Conservation (phyloP, 2,329 filamentous ascomycete genomes). For the Aspergillus intermedius region DNA sequence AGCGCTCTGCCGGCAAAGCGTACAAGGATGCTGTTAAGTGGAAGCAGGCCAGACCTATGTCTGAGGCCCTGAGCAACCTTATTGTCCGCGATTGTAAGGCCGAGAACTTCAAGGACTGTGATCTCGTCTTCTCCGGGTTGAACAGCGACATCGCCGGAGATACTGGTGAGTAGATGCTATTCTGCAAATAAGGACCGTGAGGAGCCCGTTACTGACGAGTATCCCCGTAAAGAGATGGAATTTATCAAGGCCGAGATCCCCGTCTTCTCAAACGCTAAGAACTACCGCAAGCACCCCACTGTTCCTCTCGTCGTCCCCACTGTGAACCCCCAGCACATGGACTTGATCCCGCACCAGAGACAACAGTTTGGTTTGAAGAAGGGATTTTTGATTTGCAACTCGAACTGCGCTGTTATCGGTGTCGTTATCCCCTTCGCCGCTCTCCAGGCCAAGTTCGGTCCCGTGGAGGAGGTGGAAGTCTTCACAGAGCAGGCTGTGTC, state of each 20-base stretch:
- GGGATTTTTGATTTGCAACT: slow-evolving; percentile 95
- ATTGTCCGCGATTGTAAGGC: slow-evolving; percentile 80
- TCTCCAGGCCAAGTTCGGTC: slow-evolving; percentile 77
- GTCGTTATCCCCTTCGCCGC: slow-evolving; percentile 92
- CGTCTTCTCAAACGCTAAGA: slow-evolving; percentile 97
- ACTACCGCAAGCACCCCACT: slow-evolving; percentile 83
- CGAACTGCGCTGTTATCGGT: slow-evolving; percentile 95
- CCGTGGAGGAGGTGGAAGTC: slow-evolving; percentile 68
- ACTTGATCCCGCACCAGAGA: slow-evolving; percentile 83
- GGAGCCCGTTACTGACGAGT: slow-evolving; percentile 4
- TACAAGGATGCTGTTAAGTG: slow-evolving; percentile 91
- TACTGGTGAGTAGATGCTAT: slow-evolving; percentile 58
- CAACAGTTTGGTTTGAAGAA: slow-evolving; percentile 64
- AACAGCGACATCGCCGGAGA: slow-evolving; percentile 90
- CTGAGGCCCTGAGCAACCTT: slow-evolving; percentile 65
- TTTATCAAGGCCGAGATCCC: slow-evolving; percentile 83
- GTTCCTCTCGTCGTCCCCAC: slow-evolving; percentile 93
- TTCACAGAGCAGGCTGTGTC: slow-evolving; percentile 95
- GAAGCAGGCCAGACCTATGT: slow-evolving; percentile 87
- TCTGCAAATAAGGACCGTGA: background rate
- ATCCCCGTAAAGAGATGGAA: slow-evolving; percentile 61
- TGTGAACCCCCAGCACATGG: slow-evolving; percentile 82
- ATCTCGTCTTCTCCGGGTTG: slow-evolving; percentile 86
- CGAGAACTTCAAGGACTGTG: slow-evolving; percentile 78
- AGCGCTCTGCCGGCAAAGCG: slow-evolving; percentile 82